Base-by-base conservation (phyloP, 768 basidiomycete genomes). In the Phylloporus rhodoxanthus region DNA sequence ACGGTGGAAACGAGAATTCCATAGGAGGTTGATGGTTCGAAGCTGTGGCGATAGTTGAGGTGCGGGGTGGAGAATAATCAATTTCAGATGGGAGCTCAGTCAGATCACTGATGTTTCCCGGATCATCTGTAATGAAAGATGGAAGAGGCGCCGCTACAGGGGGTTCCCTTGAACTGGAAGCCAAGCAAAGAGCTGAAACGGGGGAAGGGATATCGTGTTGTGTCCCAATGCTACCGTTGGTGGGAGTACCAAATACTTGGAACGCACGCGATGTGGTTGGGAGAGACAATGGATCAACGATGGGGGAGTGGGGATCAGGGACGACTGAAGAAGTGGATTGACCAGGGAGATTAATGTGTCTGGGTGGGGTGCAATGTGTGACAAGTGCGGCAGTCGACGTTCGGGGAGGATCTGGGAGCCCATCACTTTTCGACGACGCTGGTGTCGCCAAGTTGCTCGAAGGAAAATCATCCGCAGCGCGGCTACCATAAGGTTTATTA, bases 51-150 rank as follows among this genome's bases (percentile, higher is more conserved):
- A 15, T 14, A 14, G 38, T 39, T 25, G 49, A 36, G 36, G 46
- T 42, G 10, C 17, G 42, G 21, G 56, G 43, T 15, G 65, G 43
- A 20, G 55, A 60, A 39, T 45, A 60, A 37, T 45, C 51, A 23
- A 44, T 8, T 17, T 67, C 65, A 17, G 60, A 57, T 47, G 58
- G 48, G 23, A 68, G 59, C 17, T 68, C 67, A 6, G 68, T 66
- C 48, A 69, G 49, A 19, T 62, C 63, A 29, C 65, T 69, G 14
- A 62, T 44, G 34, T 51, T 45, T 23, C 41, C 55, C 2, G 43
- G 14, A 43, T 60, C 52, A 20, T 63, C 57, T n/a, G 15, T 13
- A 23, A 8, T 9, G n/a, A 28, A 13, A 26, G 14, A 50, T 14
- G 41, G 36, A 50, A 43, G 28, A 29, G 51, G 45, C 36, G 20